Base-by-base conservation (phyloP, 768 basidiomycete genomes). In the Crepidotus variabilis region DNA sequence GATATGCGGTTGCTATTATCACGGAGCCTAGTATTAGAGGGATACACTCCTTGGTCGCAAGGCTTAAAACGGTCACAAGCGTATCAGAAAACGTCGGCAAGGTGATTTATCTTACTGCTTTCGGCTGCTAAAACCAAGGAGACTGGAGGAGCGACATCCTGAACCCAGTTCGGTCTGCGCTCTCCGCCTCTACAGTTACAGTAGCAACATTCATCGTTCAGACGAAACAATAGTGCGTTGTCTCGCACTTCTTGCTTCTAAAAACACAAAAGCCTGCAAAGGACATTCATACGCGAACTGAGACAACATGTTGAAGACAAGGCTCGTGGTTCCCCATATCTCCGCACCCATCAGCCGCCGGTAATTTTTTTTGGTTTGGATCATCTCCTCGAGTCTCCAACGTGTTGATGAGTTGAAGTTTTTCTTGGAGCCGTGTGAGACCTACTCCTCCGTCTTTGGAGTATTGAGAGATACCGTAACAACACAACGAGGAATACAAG, bases 1-100 rank as follows among this genome's bases (percentile, higher is more conserved):
- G 77, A 69, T 66, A 67, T 60, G 65, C 69, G 68, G 71, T 69
- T 73, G 69, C 66, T 66, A 69, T 72, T 75, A 74, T 76, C 72
- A 72, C 68, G 65, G 61, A 63, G 66, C 64, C 60, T 52, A 55
- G 39, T 20, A 43, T 43, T 43, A 3, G 39, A 43, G 51, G n/a
- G 60, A 67, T 67, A 67, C 64, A 65, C 66, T 69, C 69, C 69
- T 60, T 69, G 67, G 76, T 74, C 63, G 74, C 64, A 72, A 67
- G 68, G 64, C 70, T 61, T 21, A 69, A 72, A 70, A 73, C 61
- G 65, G 68, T 67, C 69, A 72, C 60, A 60, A 72, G 36, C 39
- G 68, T 67, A 76, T 75, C 75, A 75, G 76, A 70, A 69, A 69
- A 69, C 67, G 84, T 86, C 81, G 83, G 80, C 84, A 85, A 85